Conservation (phyloP, 768 basidiomycete genomes). For the Leccinum variicolor region DNA sequence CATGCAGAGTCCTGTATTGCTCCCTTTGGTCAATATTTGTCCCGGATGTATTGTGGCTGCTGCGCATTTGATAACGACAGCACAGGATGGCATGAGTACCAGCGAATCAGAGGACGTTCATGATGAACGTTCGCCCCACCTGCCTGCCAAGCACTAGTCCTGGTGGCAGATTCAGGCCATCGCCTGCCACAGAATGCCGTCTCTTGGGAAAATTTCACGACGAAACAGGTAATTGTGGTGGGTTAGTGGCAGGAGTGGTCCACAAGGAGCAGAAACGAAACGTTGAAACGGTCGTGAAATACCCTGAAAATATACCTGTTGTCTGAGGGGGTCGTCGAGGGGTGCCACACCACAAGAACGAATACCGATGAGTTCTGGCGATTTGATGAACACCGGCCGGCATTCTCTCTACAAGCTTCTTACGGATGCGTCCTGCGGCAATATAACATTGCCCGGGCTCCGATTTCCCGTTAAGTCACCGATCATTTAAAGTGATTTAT, state of each 20-base stretch:
- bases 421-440: too few relatives aligned
- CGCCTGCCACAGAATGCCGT: neutral
- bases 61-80: neutral
- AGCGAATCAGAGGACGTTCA: neutral
- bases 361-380: neutral
- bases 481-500: too few relatives aligned
- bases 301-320: too few relatives aligned
- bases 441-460: too few relatives aligned
- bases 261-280: neutral
- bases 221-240: neutral
- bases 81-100: neutral
- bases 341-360: neutral
- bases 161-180: neutral
- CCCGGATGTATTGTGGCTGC: too few relatives aligned
- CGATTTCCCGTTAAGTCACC: too few relatives aligned
- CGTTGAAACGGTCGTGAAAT: neutral
- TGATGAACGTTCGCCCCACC: neutral
- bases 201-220: neutral
- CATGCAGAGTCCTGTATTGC: too few relatives aligned
- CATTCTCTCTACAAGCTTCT: too few relatives aligned
- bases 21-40: too few relatives aligned
- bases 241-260: neutral
- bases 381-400: neutral
- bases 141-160: neutral
- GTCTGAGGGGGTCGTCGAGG: neutral